Conservation (phyloP, 2,329 filamentous ascomycete species). For the Curvularia sp. region DNA sequence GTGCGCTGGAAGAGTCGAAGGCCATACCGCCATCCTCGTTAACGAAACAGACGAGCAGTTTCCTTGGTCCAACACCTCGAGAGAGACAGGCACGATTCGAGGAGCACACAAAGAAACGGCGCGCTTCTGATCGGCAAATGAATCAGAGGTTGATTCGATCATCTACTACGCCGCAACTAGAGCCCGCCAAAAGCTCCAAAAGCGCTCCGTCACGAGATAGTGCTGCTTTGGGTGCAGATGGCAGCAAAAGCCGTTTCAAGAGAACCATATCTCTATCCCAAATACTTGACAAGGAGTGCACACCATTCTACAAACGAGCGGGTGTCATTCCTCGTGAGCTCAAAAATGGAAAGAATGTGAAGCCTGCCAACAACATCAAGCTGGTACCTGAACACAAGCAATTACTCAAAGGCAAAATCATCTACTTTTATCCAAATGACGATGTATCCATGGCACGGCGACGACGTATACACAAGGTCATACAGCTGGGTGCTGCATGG, state of each 20-base stretch:
- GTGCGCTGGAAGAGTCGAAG: slow-evolving; percentile 33
- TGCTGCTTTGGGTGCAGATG: slow-evolving; percentile 2
- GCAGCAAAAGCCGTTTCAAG: slow-evolving; percentile 24
- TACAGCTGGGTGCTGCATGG: slow-evolving; percentile 72
- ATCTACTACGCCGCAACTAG: slow-evolving; percentile 29
- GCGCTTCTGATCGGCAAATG: slow-evolving; percentile 17
- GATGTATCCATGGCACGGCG: slow-evolving; percentile 72
- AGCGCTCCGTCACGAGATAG: slow-evolving; percentile 15
- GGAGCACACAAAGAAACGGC: slow-evolving; percentile 28
- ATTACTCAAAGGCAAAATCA: slow-evolving; percentile 42
- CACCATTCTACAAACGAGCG: slow-evolving; percentile 38
- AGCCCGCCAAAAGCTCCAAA: slow-evolving; percentile 25
- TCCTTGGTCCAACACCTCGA: slow-evolving; percentile 43
- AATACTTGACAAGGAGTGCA: slow-evolving; percentile 19
- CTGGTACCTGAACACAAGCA: slow-evolving; percentile 44
- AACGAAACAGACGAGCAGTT: slow-evolving; percentile 33
- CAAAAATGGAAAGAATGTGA: slow-evolving; percentile 39
- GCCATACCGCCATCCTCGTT: slow-evolving; percentile 28
- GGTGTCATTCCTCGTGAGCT: slow-evolving; percentile 43
- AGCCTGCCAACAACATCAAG: slow-evolving; percentile 41
- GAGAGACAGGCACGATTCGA: slow-evolving; percentile 39
- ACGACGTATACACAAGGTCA: slow-evolving; percentile 75
- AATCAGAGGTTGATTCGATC: slow-evolving; percentile 22
- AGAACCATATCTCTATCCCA: slow-evolving; percentile 35
- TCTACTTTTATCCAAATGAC: slow-evolving; percentile 79